Conservation (phyloP, 306 rosid species). For the Corylus heterophylla region DNA sequence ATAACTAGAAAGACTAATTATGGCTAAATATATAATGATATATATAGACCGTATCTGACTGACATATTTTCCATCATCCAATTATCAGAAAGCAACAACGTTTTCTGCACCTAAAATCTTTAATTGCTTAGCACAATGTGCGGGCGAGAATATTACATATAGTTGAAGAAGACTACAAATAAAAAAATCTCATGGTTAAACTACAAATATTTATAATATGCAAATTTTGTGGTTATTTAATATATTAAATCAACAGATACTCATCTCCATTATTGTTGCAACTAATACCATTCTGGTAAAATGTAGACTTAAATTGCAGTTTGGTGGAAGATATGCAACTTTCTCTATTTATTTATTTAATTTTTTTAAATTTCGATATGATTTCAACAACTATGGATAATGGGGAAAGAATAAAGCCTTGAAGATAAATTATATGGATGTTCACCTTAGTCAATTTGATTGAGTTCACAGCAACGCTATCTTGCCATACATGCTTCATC, state of each 20-base stretch:
- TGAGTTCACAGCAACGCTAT: neutral
- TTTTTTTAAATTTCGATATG: neutral
- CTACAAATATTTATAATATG: neutral
- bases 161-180: neutral
- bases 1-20: too few relatives aligned
- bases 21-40: too few relatives aligned
- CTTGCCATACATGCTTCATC: too few relatives aligned
- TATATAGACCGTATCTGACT: too few relatives aligned
- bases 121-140: neutral
- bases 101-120: neutral
- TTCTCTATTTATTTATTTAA: neutral
- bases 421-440: neutral
- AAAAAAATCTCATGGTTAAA: neutral
- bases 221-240: too few relatives aligned
- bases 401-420: neutral
- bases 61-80: neutral
- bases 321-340: neutral
- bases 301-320: neutral
- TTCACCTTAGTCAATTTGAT: neutral
- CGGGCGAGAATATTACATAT: neutral
- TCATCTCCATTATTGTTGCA: neutral
- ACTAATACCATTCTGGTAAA: neutral
- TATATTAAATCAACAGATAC: neutral
- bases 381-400: neutral
- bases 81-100: neutral